Percentiles rank a stretch among this genome's conserved stretches.
Conservation (phyloP, 306 rosid genomes). For the Corylus heterophylla region DNA sequence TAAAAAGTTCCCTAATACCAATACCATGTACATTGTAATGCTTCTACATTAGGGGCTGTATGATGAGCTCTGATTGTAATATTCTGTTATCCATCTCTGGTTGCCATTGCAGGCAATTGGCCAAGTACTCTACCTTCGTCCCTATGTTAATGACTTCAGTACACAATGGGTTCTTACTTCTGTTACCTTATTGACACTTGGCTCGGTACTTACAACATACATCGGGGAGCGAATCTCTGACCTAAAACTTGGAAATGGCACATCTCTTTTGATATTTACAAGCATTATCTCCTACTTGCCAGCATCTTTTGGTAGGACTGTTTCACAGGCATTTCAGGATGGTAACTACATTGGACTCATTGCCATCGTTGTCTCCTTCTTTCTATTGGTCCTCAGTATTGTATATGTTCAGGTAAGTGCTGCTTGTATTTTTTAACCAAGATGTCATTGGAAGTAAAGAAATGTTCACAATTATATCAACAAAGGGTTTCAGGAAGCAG, state of each 20-base stretch:
- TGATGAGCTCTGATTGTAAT: slow-evolving; percentile 15
- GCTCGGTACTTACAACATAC: slow-evolving; percentile 81
- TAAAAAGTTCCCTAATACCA: background rate
- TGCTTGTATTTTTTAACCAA: slow-evolving; percentile 23
- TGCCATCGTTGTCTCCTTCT: slow-evolving; percentile 66
- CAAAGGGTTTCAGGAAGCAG: slow-evolving; percentile 85
- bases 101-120: slow-evolving; percentile 77
- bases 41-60: background rate
- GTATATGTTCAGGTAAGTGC: slow-evolving; percentile 92
- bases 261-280: slow-evolving; percentile 94
- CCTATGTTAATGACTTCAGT: slow-evolving; percentile 82
- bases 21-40: background rate
- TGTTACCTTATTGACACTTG: slow-evolving; percentile 78
- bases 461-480: slow-evolving; percentile 33
- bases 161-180: slow-evolving; percentile 81
- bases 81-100: slow-evolving; percentile 10
- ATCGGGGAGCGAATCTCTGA: slow-evolving; percentile 87
- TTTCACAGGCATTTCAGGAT: slow-evolving; percentile 72
- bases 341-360: slow-evolving; percentile 84
- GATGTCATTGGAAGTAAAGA: slow-evolving; percentile 25
- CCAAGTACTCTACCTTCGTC: slow-evolving; percentile 93
- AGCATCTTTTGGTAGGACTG: slow-evolving; percentile 90
- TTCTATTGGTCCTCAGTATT: slow-evolving; percentile 84
- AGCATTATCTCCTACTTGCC: slow-evolving; percentile 97
- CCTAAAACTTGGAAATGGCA: slow-evolving; percentile 94